Evolutionary conservation across 495 filamentous ascomycete genomes (phyloP), one percentile per base, ranked within the genome.

Genomic region (Penicillium lividum): DNA sequence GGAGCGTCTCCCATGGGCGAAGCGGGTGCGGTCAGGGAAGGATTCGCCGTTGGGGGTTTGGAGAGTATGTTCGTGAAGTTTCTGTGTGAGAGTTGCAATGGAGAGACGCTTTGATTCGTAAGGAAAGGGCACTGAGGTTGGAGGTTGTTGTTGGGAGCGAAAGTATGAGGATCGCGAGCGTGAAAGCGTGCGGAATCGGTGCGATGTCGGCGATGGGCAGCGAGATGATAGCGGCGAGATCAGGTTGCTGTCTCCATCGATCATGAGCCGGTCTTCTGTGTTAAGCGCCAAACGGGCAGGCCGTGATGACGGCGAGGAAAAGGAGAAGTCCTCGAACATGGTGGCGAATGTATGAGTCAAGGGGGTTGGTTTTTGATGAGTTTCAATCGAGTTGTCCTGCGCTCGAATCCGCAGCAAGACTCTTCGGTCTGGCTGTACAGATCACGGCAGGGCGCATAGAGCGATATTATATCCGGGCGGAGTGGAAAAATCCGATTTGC

Each of bases 251-350:
- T 79, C 73, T 49, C 67, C 63, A 55, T 78, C 73, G 57, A 70
- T 63, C 68, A 74, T 73, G 15, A 71, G 61, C 40, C 71, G 70
- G 43, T 77, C 76, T 22, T 78, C 76, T 31, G 64, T 56, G 57
- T 77, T 75, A 29, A 73, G 48, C n/a, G 70, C 60, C 15, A 73
- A 57, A 22, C 71, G 71, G 48, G 67, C 22, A 0, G 74, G 68
- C 43, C 64, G 61, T 40, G 74, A 76, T 5, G 75, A 75, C 3
- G 75, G 69, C 47, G 76, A 75, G 18, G 76, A 69, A 57, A 79
- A 79, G 42, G 76, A 76, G 64, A 79, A 79, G 62, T 79, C 69
- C 60, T 79, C 74, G 64, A 79, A 79, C 76, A 79, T 79, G 42
- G 60, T 48, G 54, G 55, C 51, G 54, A 55, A 51, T 42, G 40